These are phyloP conservation scores for Colletotrichum lupini DNA, from an alignment of 2,329 filamentous ascomycete species.

Conservation along the genomic window DNA sequence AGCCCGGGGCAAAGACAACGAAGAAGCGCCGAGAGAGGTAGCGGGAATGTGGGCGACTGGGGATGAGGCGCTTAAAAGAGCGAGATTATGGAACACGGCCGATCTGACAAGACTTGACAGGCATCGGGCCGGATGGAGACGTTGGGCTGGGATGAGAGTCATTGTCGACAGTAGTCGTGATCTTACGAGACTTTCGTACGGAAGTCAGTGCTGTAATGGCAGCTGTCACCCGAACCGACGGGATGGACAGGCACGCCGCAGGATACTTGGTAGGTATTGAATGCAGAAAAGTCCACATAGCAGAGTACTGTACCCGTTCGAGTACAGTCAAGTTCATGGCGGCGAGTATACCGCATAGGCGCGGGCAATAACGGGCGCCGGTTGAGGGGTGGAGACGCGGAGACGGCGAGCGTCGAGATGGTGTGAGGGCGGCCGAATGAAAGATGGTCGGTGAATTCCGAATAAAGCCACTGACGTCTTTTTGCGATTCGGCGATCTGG, in stretches of 20 bases:
- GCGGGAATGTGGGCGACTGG: slow-evolving; percentile 21
- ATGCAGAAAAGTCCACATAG: background rate
- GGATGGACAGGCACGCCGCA: no score
- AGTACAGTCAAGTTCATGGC: background rate
- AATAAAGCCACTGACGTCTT: background rate
- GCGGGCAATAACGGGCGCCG: background rate
- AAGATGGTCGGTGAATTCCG: background rate
- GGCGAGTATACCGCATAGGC: background rate
- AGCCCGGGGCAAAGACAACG: slow-evolving; percentile 10
- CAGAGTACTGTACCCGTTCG: no score
- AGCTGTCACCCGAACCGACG: background rate
- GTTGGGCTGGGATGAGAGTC: slow-evolving; percentile 23
- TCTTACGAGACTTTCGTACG: no score
- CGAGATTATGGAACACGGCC: background rate
- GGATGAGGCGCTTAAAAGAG: background rate
- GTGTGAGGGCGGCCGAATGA: slow-evolving; percentile 1
- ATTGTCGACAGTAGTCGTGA: background rate
- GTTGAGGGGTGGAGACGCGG: background rate
- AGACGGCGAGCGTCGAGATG: background rate
- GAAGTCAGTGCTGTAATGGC: background rate
- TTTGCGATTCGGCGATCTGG: background rate
- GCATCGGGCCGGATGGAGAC: slow-evolving; percentile 8
- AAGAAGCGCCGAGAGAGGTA: slow-evolving; percentile 29
- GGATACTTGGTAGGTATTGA: no score
- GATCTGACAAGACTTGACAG: background rate